A percentile compares a stretch with the other conserved stretches of the same genome.
Evolutionary conservation across 2,329 filamentous ascomycete genomes (phyloP).

Genomic region (Madurella mycetomatis): DNA sequence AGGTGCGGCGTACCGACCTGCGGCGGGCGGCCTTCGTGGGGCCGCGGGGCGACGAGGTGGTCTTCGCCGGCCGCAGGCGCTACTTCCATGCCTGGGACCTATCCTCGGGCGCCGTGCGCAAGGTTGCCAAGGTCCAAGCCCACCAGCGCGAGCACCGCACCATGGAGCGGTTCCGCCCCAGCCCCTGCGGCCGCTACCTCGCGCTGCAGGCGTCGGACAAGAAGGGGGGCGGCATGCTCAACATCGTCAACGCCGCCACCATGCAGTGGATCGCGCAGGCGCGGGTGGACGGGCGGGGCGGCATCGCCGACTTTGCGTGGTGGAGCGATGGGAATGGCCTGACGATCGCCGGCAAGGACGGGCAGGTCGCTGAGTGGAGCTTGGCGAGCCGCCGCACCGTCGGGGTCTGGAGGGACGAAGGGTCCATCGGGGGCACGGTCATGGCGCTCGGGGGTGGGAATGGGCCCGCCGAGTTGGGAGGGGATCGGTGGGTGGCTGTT

Average conservation of each 20-base stretch:
- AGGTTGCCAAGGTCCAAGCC: slow-evolving; percentile 70
- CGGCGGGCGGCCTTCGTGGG: slow-evolving; percentile 76
- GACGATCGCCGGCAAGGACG: slow-evolving; percentile 77
- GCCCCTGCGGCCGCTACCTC: slow-evolving; percentile 81
- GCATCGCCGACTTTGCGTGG: slow-evolving; percentile 89
- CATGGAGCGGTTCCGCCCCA: slow-evolving; percentile 88
- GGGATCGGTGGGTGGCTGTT: slow-evolving; percentile 83
- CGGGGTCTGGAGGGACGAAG: slow-evolving; percentile 84
- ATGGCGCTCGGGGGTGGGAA: slow-evolving; percentile 69
- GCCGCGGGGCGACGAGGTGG: slow-evolving; percentile 69
- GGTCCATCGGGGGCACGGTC: slow-evolving; percentile 78
- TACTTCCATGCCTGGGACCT: slow-evolving; percentile 97
- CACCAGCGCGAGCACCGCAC: slow-evolving; percentile 77
- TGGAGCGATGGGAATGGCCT: slow-evolving; percentile 81
- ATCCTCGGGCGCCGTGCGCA: slow-evolving; percentile 73
- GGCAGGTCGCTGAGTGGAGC: slow-evolving; percentile 87
- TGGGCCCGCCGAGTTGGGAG: slow-evolving; percentile 61
- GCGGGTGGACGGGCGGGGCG: slow-evolving; percentile 73
- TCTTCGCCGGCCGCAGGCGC: slow-evolving; percentile 79
- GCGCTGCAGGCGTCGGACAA: slow-evolving; percentile 73
- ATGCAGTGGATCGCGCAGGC: slow-evolving; percentile 85
- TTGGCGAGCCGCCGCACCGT: slow-evolving; percentile 64
- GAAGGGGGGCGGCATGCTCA: slow-evolving; percentile 85
- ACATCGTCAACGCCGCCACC: slow-evolving; percentile 73
- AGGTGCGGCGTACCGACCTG: slow-evolving; percentile 79